Conservation (phyloP, 208 protist species). For the Crithidia fasciculata region DNA sequence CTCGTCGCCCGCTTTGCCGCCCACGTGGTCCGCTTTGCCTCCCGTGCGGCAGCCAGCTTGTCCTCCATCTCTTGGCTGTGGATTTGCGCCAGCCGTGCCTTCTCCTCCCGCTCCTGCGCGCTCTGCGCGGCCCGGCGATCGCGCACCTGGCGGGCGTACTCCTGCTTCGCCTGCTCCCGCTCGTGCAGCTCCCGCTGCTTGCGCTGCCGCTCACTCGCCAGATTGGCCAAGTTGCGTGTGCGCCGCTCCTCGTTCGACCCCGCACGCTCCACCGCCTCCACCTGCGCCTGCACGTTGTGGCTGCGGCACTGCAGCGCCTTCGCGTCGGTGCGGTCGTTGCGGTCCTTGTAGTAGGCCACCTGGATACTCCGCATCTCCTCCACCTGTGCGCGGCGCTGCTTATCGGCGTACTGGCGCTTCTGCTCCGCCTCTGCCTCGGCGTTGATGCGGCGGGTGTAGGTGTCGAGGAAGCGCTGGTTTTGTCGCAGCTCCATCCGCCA, state of each 20-base stretch:
- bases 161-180: slow-evolving; percentile 38
- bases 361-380: slow-evolving; percentile 51
- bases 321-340: slow-evolving; percentile 50
- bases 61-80: slow-evolving; percentile 48
- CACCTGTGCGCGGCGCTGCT: slow-evolving; percentile 50
- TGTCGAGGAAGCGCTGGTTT: slow-evolving; percentile 40
- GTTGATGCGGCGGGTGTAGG: slow-evolving; percentile 44
- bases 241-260: slow-evolving; percentile 53
- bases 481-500: slow-evolving; percentile 38
- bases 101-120: slow-evolving; percentile 40
- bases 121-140: slow-evolving; percentile 33
- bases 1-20: slow-evolving; percentile 39
- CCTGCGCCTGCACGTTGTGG: slow-evolving; percentile 45
- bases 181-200: slow-evolving; percentile 58
- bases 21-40: slow-evolving; percentile 45
- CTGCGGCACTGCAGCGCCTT: slow-evolving; percentile 49
- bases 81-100: slow-evolving; percentile 33
- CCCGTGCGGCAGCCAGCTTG: slow-evolving; percentile 52
- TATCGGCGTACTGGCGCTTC: slow-evolving; percentile 46
- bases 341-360: slow-evolving; percentile 56
- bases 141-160: slow-evolving; percentile 41
- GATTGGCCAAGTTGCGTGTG: slow-evolving; percentile 38
- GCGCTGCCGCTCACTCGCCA: slow-evolving; percentile 52
- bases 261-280: slow-evolving; percentile 44
- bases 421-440: slow-evolving; percentile 42